These are phyloP conservation scores for Diddensiella transvaalensis DNA, from an alignment of 805 yeast genomes.

Conservation along the genomic window DNA sequence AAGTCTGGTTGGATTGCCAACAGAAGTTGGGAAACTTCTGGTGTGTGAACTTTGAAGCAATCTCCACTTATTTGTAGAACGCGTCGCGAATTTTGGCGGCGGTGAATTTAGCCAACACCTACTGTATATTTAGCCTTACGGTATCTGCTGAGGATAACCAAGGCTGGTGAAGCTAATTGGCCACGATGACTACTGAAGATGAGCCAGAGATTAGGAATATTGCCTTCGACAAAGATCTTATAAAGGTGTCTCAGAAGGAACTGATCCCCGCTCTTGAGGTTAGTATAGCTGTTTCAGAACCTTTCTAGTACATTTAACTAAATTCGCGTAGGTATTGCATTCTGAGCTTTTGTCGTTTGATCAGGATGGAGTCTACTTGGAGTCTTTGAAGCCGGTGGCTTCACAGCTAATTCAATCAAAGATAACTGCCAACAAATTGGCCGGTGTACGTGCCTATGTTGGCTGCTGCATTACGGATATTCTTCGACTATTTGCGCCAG, in stretches of 20 bases:
- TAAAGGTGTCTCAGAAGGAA: not conserved
- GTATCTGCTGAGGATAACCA: too few species aligned
- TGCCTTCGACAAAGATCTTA: slow-evolving; percentile 3
- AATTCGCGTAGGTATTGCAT: slow-evolving; percentile 8
- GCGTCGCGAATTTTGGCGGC: too few species aligned
- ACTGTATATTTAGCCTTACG: too few species aligned
- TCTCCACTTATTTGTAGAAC: too few species aligned
- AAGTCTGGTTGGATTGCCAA: too few species aligned
- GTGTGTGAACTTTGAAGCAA: too few species aligned
- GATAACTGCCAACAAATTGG: slow-evolving; percentile 55
- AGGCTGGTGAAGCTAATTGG: too few species aligned
- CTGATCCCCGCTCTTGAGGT: slow-evolving; percentile 7
- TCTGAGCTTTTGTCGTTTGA: slow-evolving; percentile 59
- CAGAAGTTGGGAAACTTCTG: too few species aligned
- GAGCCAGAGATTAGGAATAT: not conserved
- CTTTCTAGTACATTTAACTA: not conserved
- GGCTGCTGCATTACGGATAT: slow-evolving; percentile 77
- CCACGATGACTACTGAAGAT: not conserved
- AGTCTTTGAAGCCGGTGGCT: slow-evolving; percentile 44
- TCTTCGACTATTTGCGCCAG: slow-evolving; percentile 77
- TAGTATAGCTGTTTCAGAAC: not conserved
- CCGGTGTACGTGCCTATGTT: slow-evolving; percentile 63
- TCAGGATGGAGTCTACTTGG: slow-evolving; percentile 53
- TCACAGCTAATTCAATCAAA: slow-evolving; percentile 55
- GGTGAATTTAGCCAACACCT: too few species aligned